A percentile compares a stretch with the other conserved stretches of the same genome.
Evolutionary conservation across 2,329 filamentous ascomycete species (phyloP).

Genomic region (Huntiella decipiens): DNA sequence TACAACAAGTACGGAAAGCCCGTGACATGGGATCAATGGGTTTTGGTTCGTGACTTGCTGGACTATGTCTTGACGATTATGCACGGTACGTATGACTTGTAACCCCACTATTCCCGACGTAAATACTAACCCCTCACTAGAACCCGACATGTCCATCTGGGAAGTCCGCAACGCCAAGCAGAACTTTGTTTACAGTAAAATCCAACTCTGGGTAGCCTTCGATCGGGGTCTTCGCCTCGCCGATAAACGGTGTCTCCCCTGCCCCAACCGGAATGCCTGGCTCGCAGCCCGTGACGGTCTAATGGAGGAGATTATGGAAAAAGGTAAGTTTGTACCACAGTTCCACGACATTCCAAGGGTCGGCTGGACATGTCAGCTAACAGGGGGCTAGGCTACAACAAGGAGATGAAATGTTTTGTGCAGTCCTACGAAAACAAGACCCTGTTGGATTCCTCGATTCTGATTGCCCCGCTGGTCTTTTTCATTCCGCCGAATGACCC

Average conservation of each 20-base stretch:
- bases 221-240: slow-evolving; percentile 55
- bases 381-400: slow-evolving; percentile 39
- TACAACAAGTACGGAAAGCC: slow-evolving; percentile 68
- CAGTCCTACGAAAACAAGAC: slow-evolving; percentile 59
- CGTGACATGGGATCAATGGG: slow-evolving; percentile 59
- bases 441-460: slow-evolving; percentile 52
- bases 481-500: slow-evolving; percentile 64
- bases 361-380: not conserved
- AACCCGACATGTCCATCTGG: slow-evolving; percentile 69
- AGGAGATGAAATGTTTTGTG: slow-evolving; percentile 47
- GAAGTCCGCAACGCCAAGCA: slow-evolving; percentile 59
- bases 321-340: slow-evolving; percentile 22
- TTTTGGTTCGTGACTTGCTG: slow-evolving; percentile 47
- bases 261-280: slow-evolving; percentile 50
- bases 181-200: slow-evolving; percentile 63
- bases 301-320: slow-evolving; percentile 63
- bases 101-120: not conserved
- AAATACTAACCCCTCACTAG: slow-evolving; percentile 17
- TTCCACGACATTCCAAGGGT: not conserved
- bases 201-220: slow-evolving; percentile 69
- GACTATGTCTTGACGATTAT: slow-evolving; percentile 54
- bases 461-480: slow-evolving; percentile 62
- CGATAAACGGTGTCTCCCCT: slow-evolving; percentile 58
- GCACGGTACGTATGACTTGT: slow-evolving; percentile 23
- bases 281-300: slow-evolving; percentile 44